Percentiles rank a stretch among this genome's conserved stretches.
Evolutionary conservation across 2,329 filamentous ascomycete species (phyloP).

Genomic region (Beauveria rudraprayagi): DNA sequence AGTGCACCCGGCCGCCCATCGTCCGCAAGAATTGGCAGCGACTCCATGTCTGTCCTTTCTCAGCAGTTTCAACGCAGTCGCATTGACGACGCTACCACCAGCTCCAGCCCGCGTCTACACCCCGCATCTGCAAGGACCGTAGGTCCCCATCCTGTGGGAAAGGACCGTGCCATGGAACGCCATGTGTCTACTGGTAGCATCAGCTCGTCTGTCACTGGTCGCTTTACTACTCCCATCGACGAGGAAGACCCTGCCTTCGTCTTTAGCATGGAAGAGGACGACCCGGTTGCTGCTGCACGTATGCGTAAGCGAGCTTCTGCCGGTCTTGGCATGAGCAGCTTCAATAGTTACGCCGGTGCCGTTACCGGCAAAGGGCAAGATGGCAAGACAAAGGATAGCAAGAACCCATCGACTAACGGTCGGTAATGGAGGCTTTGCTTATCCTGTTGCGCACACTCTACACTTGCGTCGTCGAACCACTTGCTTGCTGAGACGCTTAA

Average conservation of each 20-base stretch:
- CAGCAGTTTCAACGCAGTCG: constrained; percentile 56
- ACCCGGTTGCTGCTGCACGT: constrained; percentile 36
- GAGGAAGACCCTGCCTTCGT: constrained; percentile 58
- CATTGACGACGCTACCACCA: constrained; percentile 38
- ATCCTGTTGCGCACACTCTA: not conserved
- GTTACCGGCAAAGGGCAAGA: constrained; percentile 21
- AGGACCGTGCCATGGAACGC: constrained; percentile 41
- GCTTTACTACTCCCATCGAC: constrained; percentile 57
- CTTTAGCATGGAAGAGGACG: constrained; percentile 58
- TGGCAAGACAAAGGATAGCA: constrained; percentile 22
- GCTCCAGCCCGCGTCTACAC: constrained; percentile 42
- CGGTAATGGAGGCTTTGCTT: constrained; percentile 16
- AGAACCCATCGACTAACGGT: constrained; percentile 21
- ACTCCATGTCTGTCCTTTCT: constrained; percentile 50
- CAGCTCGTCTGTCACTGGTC: constrained; percentile 43
- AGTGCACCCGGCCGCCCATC: constrained; percentile 33
- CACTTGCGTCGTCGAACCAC: not conserved
- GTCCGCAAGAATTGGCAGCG: constrained; percentile 33
- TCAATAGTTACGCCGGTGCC: constrained; percentile 35
- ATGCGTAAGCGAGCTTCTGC: constrained; percentile 42
- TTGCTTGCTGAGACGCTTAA: not conserved
- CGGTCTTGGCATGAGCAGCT: constrained; percentile 30
- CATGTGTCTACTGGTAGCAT: constrained; percentile 54
- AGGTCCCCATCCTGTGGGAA: constrained; percentile 33
- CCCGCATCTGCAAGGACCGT: constrained; percentile 37